Percentiles rank a stretch among this genome's conserved stretches.
Evolutionary conservation across 106 monocot genomes (phyloP).

Genomic region (Apostasia ramifera): DNA sequence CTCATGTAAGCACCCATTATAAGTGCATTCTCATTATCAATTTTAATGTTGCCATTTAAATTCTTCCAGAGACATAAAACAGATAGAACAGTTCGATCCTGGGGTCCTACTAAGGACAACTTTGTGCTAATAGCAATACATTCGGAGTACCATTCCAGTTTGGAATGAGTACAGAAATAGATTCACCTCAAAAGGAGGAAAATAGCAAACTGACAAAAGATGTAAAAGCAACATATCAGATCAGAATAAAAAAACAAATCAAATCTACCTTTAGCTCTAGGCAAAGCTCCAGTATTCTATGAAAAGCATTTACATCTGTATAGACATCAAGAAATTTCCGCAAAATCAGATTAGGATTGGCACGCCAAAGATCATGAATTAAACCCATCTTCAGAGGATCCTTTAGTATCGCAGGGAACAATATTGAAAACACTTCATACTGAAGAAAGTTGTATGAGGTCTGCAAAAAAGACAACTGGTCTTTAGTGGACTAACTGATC

Average conservation of each 20-base stretch:
- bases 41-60: too few relatives aligned
- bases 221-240: not conserved
- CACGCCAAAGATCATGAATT: conserved; percentile 54
- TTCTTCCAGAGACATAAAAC: too few relatives aligned
- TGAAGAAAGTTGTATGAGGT: conserved; percentile 82
- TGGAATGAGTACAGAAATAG: too few relatives aligned
- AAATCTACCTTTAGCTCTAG: conserved; percentile 78
- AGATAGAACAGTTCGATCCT: too few relatives aligned
- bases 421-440: conserved; percentile 54
- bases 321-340: conserved; percentile 53
- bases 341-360: conserved; percentile 59
- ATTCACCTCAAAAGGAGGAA: too few relatives aligned
- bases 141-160: too few relatives aligned
- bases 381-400: conserved; percentile 40
- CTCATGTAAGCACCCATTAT: too few relatives aligned
- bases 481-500: not conserved
- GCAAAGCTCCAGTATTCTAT: conserved; percentile 61
- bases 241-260: not conserved
- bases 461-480: conserved; percentile 29
- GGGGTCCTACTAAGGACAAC: too few relatives aligned
- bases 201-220: too few relatives aligned
- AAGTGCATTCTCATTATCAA: too few relatives aligned
- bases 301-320: conserved; percentile 33
- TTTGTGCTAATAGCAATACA: too few relatives aligned
- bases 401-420: conserved; percentile 59